These are phyloP conservation scores for Telfairia occidentalis DNA, from an alignment of 331 rosid genomes.

Conservation along the genomic window DNA sequence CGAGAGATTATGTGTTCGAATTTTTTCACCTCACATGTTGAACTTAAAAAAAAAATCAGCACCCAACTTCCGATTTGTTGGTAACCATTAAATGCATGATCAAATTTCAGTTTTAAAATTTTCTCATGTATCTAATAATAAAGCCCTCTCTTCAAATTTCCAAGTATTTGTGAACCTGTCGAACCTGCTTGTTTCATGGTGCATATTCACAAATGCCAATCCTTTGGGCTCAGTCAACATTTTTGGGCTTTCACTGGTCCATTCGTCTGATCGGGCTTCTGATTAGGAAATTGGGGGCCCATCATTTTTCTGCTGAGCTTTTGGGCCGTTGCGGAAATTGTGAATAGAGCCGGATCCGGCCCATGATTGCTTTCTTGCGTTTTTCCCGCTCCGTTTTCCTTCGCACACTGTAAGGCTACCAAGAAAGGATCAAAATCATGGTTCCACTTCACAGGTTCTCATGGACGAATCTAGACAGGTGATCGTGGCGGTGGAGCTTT, in stretches of 20 bases:
- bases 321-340: constrained; percentile 13
- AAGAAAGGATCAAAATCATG: constrained; percentile 82
- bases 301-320: background rate
- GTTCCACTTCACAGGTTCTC: constrained; percentile 36
- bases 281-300: constrained; percentile 6
- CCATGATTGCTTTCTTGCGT: constrained; percentile 15
- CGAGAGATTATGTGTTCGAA: too few species aligned
- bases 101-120: background rate
- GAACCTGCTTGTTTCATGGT: background rate
- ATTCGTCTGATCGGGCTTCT: constrained; percentile 1
- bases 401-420: constrained; percentile 56
- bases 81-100: too few species aligned
- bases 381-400: constrained; percentile 25
- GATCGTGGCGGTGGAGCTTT: constrained; percentile 33
- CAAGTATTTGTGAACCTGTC: constrained; percentile 11
- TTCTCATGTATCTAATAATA: background rate
- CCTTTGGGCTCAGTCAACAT: constrained; percentile 42
- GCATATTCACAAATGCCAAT: constrained; percentile 24
- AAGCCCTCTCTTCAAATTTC: too few species aligned
- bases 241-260: constrained; percentile 8
- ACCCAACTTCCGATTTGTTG: too few species aligned
- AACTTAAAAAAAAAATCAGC: too few species aligned
- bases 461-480: constrained; percentile 24
- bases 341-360: constrained; percentile 29
- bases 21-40: too few species aligned